Percentiles rank a stretch among this genome's conserved stretches.
phyloP scores from a whole-genome alignment of 2,329 filamentous ascomycete genomes.

The Fusarium napiforme region DNA sequence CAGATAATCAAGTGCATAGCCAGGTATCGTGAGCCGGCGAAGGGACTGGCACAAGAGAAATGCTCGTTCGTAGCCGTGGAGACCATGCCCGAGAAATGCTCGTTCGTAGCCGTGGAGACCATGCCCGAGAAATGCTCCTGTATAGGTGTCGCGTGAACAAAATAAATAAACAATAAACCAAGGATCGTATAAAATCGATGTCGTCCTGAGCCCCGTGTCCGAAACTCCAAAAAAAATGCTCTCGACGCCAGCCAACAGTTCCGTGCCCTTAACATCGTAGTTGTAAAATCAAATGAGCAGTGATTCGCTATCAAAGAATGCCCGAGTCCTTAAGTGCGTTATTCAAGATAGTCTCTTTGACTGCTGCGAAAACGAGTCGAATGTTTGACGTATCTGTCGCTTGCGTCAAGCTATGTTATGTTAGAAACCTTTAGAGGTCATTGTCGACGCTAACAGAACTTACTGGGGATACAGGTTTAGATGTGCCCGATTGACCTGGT shows the following conservation, averaged over 20 bases:
- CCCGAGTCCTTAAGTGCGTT: constrained; percentile 98
- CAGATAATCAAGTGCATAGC: constrained; percentile 12
- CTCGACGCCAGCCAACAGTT: constrained; percentile 42
- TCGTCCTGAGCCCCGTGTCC: constrained; percentile 37
- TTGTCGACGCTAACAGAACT: constrained; percentile 49
- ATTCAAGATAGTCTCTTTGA: constrained; percentile 98
- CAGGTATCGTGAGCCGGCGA: constrained; percentile 22
- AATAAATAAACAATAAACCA: constrained; percentile 30
- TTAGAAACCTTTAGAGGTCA: constrained; percentile 23
- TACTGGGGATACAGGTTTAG: constrained; percentile 98
- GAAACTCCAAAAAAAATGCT: constrained; percentile 45
- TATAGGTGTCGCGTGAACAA: constrained; percentile 31
- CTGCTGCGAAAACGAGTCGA: constrained; percentile 94
- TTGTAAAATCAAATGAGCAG: constrained; percentile 31
- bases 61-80: constrained; percentile 18
- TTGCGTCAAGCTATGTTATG: constrained; percentile 81
- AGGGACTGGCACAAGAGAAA: constrained; percentile 15
- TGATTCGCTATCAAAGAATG: constrained; percentile 73
- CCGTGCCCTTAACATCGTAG: constrained; percentile 40
- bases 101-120: constrained; percentile 19
- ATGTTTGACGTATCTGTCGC: constrained; percentile 99
- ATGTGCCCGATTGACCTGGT: constrained; percentile 96
- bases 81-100: constrained; percentile 25
- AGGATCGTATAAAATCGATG: constrained; percentile 38
- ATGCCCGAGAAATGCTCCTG: constrained; percentile 23